A percentile compares a stretch with the other conserved stretches of the same genome.
These are phyloP conservation scores for Globisporangium recalcitrans DNA, from an alignment of 352 stramenopile species.

Conservation along the genomic window DNA sequence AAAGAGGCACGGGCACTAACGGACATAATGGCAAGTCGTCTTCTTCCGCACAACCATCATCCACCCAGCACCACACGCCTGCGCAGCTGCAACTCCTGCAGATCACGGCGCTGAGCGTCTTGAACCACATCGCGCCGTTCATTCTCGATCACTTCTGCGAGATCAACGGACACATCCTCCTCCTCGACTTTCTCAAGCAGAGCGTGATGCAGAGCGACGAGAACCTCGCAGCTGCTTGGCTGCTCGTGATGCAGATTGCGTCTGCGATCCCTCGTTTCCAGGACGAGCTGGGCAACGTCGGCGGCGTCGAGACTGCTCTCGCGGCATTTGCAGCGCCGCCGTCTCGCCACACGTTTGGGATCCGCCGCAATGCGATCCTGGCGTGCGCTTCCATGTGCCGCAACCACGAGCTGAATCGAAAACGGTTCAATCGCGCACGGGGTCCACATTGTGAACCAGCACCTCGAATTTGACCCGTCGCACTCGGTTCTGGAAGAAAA, in stretches of 20 bases:
- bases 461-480: conserved; percentile 44
- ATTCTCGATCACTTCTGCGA: conserved; percentile 60
- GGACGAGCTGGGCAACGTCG: conserved; percentile 37
- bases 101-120: conserved; percentile 45
- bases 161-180: conserved; percentile 33
- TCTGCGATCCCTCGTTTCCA: conserved; percentile 29
- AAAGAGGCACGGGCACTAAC: background rate
- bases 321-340: conserved; percentile 39
- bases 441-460: conserved; percentile 32
- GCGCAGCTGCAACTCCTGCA: conserved; percentile 53
- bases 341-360: conserved; percentile 49
- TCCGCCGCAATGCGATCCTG: conserved; percentile 60
- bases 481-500: conserved; percentile 65
- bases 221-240: conserved; percentile 38
- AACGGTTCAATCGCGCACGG: conserved; percentile 46
- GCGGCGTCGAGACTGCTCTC: conserved; percentile 46
- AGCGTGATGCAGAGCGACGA: conserved; percentile 31
- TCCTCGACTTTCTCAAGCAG: conserved; percentile 49
- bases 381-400: conserved; percentile 54
- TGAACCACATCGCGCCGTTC: conserved; percentile 47
- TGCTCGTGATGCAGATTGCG: conserved; percentile 50
- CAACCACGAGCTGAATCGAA: conserved; percentile 40
- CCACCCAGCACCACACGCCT: conserved; percentile 33
- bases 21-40: background rate
- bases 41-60: background rate